phyloP scores from a whole-genome alignment of 192 early-diverging fungal genomes.

The Spinellus fusiger region DNA sequence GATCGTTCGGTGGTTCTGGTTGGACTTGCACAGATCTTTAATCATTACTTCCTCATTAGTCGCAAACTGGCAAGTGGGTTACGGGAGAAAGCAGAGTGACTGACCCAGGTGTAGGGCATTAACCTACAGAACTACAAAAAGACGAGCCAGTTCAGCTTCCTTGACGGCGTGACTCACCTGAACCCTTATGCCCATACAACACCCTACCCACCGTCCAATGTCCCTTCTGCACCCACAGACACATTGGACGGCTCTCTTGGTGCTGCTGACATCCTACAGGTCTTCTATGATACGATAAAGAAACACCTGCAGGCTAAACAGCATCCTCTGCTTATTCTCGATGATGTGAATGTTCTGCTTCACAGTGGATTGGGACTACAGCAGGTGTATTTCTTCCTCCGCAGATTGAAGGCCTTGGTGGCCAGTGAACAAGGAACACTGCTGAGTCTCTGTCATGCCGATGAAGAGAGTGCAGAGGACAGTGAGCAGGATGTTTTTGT shows the following conservation, averaged over 20 bases:
- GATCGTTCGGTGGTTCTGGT: slow-evolving; percentile 48
- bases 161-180: slow-evolving; percentile 53
- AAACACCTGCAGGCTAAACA: slow-evolving; percentile 9
- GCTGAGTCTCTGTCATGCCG: slow-evolving; percentile 47
- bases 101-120: slow-evolving; percentile 35
- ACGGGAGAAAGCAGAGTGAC: background rate
- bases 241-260: slow-evolving; percentile 17
- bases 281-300: slow-evolving; percentile 35
- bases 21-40: slow-evolving; percentile 50
- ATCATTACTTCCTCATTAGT: slow-evolving; percentile 53
- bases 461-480: slow-evolving; percentile 41
- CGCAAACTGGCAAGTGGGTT: slow-evolving; percentile 46
- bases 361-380: slow-evolving; percentile 37
- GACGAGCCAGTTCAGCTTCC: slow-evolving; percentile 41
- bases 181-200: slow-evolving; percentile 32
- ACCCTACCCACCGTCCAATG: slow-evolving; percentile 18
- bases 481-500: slow-evolving; percentile 41
- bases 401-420: slow-evolving; percentile 36
- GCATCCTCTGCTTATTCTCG: slow-evolving; percentile 41
- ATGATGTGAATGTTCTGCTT: slow-evolving; percentile 46
- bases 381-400: slow-evolving; percentile 35
- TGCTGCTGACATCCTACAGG: slow-evolving; percentile 16
- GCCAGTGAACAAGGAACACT: slow-evolving; percentile 43
- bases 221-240: slow-evolving; percentile 24
- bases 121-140: slow-evolving; percentile 41